Conservation (phyloP, 352 stramenopile genomes). For the Ophiocytium majus region DNA sequence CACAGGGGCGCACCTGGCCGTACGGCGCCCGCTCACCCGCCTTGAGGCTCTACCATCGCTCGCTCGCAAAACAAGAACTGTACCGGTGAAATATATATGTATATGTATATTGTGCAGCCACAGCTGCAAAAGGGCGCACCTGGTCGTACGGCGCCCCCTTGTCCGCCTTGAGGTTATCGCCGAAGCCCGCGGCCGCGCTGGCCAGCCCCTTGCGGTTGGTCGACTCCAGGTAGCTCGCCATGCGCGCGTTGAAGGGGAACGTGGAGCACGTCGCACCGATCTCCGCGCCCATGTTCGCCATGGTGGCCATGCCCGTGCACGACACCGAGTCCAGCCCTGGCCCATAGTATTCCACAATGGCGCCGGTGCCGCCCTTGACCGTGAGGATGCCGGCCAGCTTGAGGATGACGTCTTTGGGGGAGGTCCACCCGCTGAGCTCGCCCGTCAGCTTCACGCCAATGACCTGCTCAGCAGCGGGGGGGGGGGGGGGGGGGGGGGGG, state of each 20-base stretch:
- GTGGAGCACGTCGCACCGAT: slow-evolving; percentile 87
- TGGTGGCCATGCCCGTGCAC: slow-evolving; percentile 88
- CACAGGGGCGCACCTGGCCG: slow-evolving; percentile 74
- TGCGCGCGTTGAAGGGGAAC: slow-evolving; percentile 85
- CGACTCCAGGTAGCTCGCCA: slow-evolving; percentile 67
- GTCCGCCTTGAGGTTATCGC: slow-evolving; percentile 77
- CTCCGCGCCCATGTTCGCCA: slow-evolving; percentile 91
- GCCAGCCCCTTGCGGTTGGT: slow-evolving; percentile 81
- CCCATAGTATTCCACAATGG: slow-evolving; percentile 88
- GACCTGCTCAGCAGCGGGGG: slow-evolving; percentile 56
- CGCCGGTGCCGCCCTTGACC: slow-evolving; percentile 84
- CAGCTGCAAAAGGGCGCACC: too few relatives aligned
- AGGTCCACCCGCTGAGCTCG: slow-evolving; percentile 85
- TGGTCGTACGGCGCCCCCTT: slow-evolving; percentile 82
- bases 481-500: too few relatives aligned
- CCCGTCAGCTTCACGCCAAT: slow-evolving; percentile 88
- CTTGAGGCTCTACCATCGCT: slow-evolving; percentile 77
- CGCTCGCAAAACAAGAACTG: too few relatives aligned
- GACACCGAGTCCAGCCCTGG: slow-evolving; percentile 85
- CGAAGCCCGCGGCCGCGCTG: slow-evolving; percentile 77
- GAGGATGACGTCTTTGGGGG: slow-evolving; percentile 87
- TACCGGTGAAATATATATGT: too few relatives aligned
- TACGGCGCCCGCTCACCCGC: slow-evolving; percentile 82
- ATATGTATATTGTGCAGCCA: too few relatives aligned
- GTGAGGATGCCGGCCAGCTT: slow-evolving; percentile 87